Evolutionary conservation across 345 rosid species (phyloP).

Genomic region (Hibiscus syriacus): DNA sequence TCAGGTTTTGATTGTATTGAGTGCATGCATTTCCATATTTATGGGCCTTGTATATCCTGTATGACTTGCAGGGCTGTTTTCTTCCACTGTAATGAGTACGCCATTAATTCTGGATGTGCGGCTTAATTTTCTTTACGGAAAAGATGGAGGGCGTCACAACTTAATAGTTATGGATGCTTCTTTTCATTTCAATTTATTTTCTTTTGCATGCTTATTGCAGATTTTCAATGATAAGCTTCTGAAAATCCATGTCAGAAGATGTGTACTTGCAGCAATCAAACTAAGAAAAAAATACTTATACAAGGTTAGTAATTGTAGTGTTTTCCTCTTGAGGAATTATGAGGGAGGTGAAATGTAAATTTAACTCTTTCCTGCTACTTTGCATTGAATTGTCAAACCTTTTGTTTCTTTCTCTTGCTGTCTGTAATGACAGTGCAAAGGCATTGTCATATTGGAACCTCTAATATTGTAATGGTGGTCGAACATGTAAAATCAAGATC

Average conservation of each 20-base stretch:
- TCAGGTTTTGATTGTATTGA: background rate
- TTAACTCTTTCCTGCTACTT: background rate
- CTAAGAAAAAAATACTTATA: conserved; percentile 72
- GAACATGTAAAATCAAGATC: background rate
- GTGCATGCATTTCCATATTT: background rate
- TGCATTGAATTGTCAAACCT: background rate
- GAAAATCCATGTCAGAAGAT: conserved; percentile 59
- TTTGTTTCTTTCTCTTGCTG: background rate
- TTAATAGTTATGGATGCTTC: background rate
- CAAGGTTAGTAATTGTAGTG: conserved; percentile 40
- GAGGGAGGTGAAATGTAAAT: background rate
- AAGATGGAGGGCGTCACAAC: background rate
- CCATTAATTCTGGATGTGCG: background rate
- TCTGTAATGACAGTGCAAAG: background rate
- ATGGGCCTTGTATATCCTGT: background rate
- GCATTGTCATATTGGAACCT: background rate
- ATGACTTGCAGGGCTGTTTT: background rate
- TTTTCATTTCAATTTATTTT: background rate
- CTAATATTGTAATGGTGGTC: background rate
- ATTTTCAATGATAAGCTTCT: conserved; percentile 81
- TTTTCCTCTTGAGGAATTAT: background rate
- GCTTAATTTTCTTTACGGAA: background rate
- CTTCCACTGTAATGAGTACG: background rate
- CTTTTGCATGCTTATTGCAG: conserved; percentile 30
- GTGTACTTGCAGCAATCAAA: conserved; percentile 65